These are phyloP conservation scores for Diaporthe aspalathi DNA, from an alignment of 2,329 filamentous ascomycete species.

Conservation along the genomic window DNA sequence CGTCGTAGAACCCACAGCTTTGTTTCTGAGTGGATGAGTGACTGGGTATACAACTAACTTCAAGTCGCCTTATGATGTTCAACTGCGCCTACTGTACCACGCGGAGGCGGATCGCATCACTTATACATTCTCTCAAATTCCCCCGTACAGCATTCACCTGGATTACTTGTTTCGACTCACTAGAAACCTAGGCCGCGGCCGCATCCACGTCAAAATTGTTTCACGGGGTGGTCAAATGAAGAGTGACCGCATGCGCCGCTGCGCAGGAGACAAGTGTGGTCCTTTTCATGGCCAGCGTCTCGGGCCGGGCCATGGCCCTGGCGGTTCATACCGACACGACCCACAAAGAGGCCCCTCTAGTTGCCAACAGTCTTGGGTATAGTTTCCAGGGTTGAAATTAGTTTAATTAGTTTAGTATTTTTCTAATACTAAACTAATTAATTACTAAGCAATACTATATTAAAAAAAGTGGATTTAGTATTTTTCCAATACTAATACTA, in stretches of 20 bases:
- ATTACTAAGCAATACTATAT: no score
- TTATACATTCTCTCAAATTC: neutral
- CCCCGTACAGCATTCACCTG: neutral
- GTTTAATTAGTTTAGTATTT: no score
- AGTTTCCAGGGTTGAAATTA: no score
- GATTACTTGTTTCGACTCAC: neutral
- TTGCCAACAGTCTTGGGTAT: neutral
- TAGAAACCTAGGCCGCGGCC: neutral
- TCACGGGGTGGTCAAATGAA: neutral
- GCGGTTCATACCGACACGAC: neutral
- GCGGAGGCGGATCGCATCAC: no score
- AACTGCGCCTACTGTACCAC: neutral
- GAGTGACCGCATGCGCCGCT: neutral
- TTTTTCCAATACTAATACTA: no score
- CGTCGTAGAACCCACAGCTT: neutral
- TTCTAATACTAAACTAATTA: no score
- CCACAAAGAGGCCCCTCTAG: neutral
- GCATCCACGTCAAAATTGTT: neutral
- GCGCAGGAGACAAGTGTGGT: neutral
- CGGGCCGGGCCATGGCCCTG: neutral
- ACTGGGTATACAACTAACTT: neutral
- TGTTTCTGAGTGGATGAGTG: neutral
- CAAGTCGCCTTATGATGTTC: neutral
- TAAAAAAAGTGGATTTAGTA: no score
- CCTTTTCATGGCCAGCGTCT: neutral